Conservation (phyloP, 1,139 yeast species). For the Yamadazyma oceani region DNA sequence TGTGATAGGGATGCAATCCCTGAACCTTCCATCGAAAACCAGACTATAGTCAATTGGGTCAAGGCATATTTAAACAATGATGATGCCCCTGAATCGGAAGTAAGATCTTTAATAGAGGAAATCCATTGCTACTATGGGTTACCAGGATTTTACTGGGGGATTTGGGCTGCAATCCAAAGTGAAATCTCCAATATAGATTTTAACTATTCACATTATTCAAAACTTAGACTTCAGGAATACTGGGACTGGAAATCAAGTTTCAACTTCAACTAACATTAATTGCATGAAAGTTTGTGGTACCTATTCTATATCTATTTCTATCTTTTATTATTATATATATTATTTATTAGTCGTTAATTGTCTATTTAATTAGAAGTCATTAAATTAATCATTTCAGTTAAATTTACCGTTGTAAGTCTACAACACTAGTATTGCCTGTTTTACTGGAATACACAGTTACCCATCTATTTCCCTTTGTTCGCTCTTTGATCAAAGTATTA, state of each 20-base stretch:
- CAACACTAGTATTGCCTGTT: slow-evolving; percentile 65
- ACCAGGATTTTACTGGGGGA: slow-evolving; percentile 86
- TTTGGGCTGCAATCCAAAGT: slow-evolving; percentile 80
- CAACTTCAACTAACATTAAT: not conserved
- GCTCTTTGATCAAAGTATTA: slow-evolving; percentile 69
- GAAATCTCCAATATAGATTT: slow-evolving; percentile 72
- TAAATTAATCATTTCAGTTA: slow-evolving; percentile 1
- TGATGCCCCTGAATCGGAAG: slow-evolving; percentile 24
- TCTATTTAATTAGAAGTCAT: too few species aligned
- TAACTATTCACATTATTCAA: slow-evolving; percentile 64
- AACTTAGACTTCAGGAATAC: slow-evolving; percentile 62
- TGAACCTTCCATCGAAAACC: slow-evolving; percentile 43
- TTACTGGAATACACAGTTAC: slow-evolving; percentile 74
- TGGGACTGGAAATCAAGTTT: slow-evolving; percentile 58
- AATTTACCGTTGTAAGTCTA: slow-evolving; percentile 58
- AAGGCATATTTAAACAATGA: slow-evolving; percentile 43
- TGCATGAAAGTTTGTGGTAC: too few species aligned
- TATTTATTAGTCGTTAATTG: slow-evolving; percentile 3
- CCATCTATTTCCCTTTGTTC: slow-evolving; percentile 68
- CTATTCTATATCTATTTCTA: too few species aligned
- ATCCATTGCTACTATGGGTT: slow-evolving; percentile 65
- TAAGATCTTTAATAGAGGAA: slow-evolving; percentile 49
- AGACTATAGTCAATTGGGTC: slow-evolving; percentile 55
- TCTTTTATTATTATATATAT: slow-evolving; percentile 1
- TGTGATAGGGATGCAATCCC: slow-evolving; percentile 67